phyloP scores from a whole-genome alignment of 257 asterid species.

The Forsythia suspensa region DNA sequence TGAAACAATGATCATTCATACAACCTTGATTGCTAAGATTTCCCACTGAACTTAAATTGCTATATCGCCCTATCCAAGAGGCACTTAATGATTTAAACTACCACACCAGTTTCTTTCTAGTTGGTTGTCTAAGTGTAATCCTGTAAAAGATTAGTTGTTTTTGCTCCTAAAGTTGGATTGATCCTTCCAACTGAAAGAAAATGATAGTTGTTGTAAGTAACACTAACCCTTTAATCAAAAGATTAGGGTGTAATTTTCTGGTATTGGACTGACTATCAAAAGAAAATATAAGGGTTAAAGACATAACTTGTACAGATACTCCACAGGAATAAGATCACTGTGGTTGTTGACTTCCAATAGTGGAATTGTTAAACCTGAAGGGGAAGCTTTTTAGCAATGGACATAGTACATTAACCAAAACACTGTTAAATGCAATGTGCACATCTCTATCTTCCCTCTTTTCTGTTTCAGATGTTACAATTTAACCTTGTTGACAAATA shows the following conservation, averaged over 20 bases:
- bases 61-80: not conserved
- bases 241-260: not conserved
- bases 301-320: not conserved
- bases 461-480: not conserved
- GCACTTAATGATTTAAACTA: not conserved
- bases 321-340: not conserved
- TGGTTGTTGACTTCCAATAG: not conserved
- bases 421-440: not conserved
- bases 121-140: not conserved
- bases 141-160: not conserved
- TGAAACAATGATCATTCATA: not conserved
- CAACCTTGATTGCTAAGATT: not conserved
- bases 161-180: not conserved
- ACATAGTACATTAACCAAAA: not conserved
- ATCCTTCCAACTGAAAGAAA: not conserved
- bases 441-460: not conserved
- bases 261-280: not conserved
- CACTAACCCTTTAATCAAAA: not conserved
- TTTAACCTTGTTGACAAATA: not conserved
- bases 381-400: not conserved
- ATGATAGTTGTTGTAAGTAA: not conserved
- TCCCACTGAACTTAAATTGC: not conserved
- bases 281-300: not conserved
- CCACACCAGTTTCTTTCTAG: not conserved
- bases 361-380: not conserved